These are phyloP conservation scores for Alternaria solani DNA, from an alignment of 2,329 filamentous ascomycete species.

Conservation along the genomic window DNA sequence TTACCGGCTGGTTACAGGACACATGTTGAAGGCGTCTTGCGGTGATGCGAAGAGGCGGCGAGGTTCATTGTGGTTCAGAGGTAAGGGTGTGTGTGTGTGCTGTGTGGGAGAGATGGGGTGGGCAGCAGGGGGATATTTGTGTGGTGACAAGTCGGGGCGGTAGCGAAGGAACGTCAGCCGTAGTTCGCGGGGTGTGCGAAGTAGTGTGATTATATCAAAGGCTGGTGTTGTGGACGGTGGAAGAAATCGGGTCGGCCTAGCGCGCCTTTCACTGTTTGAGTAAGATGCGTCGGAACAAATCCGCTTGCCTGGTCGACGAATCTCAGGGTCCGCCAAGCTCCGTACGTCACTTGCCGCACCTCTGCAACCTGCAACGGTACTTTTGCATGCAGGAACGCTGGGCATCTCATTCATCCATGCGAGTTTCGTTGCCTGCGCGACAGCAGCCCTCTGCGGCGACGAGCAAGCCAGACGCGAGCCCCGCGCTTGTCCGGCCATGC, in stretches of 20 bases:
- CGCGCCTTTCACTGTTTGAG: constrained; percentile 13
- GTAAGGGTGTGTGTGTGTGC: not conserved
- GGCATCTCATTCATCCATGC: not conserved
- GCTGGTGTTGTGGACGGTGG: constrained; percentile 18
- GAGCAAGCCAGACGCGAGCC: constrained; percentile 1
- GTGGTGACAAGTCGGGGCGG: constrained; percentile 24
- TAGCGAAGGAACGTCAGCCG: constrained; percentile 25
- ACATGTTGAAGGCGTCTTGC: constrained; percentile 40
- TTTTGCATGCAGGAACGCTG: constrained; percentile 17
- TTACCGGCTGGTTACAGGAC: constrained; percentile 37
- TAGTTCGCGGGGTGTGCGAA: constrained; percentile 15
- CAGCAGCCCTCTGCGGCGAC: not conserved
- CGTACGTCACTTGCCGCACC: constrained; percentile 17
- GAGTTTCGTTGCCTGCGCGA: not conserved
- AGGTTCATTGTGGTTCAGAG: constrained; percentile 30
- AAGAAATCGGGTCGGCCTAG: constrained; percentile 20
- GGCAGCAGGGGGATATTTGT: constrained; percentile 8
- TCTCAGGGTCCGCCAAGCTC: constrained; percentile 13
- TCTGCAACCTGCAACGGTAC: not conserved
- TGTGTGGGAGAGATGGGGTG: constrained; percentile 3
- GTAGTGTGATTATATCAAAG: constrained; percentile 18
- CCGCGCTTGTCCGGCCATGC: not conserved
- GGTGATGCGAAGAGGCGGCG: constrained; percentile 35
- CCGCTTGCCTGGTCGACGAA: constrained; percentile 15
- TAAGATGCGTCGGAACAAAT: constrained; percentile 16